Percentiles rank a stretch among this genome's conserved stretches.
phyloP scores from a whole-genome alignment of 352 stramenopile genomes.

The Phytophthora brassicae region DNA sequence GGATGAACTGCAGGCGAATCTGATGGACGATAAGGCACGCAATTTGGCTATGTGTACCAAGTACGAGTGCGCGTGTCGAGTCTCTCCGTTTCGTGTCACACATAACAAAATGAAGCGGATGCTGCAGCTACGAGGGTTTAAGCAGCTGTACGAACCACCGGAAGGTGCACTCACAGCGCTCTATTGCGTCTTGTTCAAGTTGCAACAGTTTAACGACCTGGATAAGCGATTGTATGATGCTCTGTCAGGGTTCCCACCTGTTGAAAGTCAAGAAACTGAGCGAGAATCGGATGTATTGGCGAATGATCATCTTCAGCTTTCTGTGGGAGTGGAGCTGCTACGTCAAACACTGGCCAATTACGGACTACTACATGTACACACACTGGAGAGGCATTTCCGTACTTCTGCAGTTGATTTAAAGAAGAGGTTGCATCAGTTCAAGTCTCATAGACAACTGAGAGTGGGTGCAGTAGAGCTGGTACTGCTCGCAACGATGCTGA shows the following conservation, averaged over 20 bases:
- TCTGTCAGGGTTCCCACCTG: constrained; percentile 35
- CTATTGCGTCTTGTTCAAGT: constrained; percentile 59
- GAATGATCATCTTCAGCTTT: constrained; percentile 35
- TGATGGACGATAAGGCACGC: constrained; percentile 66
- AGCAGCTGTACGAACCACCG: constrained; percentile 45
- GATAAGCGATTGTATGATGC: constrained; percentile 70
- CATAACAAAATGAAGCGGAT: constrained; percentile 67
- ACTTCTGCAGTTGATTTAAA: constrained; percentile 69
- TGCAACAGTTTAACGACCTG: constrained; percentile 76
- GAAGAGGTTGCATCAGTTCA: constrained; percentile 78
- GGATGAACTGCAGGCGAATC: constrained; percentile 68
- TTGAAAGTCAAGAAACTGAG: not conserved
- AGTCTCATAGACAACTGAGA: constrained; percentile 52
- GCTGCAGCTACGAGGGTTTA: constrained; percentile 49
- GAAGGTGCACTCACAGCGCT: constrained; percentile 49
- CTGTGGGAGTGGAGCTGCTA: constrained; percentile 49
- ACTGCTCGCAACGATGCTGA: constrained; percentile 72
- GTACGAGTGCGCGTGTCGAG: constrained; percentile 74
- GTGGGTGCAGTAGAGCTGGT: constrained; percentile 70
- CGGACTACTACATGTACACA: constrained; percentile 64
- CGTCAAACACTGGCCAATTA: constrained; percentile 72
- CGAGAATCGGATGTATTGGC: constrained; percentile 20
- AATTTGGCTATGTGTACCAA: constrained; percentile 72
- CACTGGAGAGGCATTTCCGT: constrained; percentile 53
- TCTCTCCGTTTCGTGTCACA: constrained; percentile 56